A percentile compares a stretch with the other conserved stretches of the same genome.
Evolutionary conservation across 2,329 filamentous ascomycete species (phyloP).

Genomic region (Cercospora zeae-maydis): DNA sequence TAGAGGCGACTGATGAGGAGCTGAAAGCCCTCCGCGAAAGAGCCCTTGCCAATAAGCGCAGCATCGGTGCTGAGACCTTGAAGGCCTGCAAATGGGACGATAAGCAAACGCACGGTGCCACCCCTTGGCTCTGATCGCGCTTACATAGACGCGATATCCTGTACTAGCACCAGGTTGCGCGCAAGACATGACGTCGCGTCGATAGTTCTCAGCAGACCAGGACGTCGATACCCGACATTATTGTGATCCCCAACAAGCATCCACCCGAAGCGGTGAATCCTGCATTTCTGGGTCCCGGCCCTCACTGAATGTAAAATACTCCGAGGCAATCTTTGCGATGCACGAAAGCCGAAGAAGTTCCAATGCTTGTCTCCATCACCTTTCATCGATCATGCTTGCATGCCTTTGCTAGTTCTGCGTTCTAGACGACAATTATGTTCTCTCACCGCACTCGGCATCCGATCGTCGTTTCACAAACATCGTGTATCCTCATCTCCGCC

Average conservation of each 20-base stretch:
- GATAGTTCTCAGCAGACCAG: background rate
- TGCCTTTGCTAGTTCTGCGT: background rate
- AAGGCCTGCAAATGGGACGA: conserved; percentile 36
- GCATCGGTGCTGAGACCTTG: conserved; percentile 42
- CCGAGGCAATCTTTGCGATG: background rate
- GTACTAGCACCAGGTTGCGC: background rate
- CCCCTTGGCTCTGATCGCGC: conserved; percentile 29
- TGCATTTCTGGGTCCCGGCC: background rate
- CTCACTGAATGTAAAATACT: too few relatives aligned
- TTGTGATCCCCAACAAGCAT: background rate
- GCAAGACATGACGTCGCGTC: background rate
- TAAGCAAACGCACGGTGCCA: conserved; percentile 18
- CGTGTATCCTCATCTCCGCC: background rate
- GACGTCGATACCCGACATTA: background rate
- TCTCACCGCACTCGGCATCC: background rate
- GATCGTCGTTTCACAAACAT: background rate
- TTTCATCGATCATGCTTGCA: background rate
- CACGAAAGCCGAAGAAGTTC: background rate
- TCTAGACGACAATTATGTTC: background rate
- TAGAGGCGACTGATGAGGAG: conserved; percentile 28
- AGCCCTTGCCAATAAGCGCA: conserved; percentile 41
- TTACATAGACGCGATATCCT: background rate
- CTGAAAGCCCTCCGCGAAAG: conserved; percentile 32
- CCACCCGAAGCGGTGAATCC: background rate
- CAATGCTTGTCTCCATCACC: background rate